These are phyloP conservation scores for Phyllosticta paracitricarpa DNA, from an alignment of 2,329 filamentous ascomycete genomes.

Conservation along the genomic window DNA sequence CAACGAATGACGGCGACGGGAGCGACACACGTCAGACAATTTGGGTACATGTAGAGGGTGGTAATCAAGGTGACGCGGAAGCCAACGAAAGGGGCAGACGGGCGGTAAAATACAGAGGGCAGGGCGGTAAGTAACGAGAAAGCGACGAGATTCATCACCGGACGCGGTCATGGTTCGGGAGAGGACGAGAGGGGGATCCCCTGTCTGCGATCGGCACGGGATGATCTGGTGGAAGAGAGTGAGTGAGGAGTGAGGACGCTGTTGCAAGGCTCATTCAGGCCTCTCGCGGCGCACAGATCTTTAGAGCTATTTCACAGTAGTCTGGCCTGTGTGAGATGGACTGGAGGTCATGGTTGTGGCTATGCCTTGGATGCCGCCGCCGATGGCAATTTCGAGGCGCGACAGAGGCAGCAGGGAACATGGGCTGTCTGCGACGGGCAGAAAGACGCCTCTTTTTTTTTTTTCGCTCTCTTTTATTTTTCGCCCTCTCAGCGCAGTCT, in stretches of 20 bases:
- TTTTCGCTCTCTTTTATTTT: not conserved
- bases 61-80: not conserved
- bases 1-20: not conserved
- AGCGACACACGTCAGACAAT: not conserved
- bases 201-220: conserved; percentile 5
- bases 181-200: not conserved
- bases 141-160: not conserved
- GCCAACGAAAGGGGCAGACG: not conserved
- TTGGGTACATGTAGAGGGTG: not conserved
- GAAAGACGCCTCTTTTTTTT: not conserved
- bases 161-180: not conserved
- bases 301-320: no score
- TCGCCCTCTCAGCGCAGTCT: not conserved
- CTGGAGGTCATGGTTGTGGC: conserved; percentile 1
- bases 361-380: not conserved
- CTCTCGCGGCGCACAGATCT: no score
- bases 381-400: conserved; percentile 5
- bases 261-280: not conserved
- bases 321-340: not conserved
- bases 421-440: not conserved
- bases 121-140: no score
- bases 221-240: conserved; percentile 2
- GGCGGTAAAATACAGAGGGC: not conserved
- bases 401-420: not conserved
- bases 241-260: not conserved